Conservation (phyloP, 768 basidiomycete species). For the Galerina sulciceps region DNA sequence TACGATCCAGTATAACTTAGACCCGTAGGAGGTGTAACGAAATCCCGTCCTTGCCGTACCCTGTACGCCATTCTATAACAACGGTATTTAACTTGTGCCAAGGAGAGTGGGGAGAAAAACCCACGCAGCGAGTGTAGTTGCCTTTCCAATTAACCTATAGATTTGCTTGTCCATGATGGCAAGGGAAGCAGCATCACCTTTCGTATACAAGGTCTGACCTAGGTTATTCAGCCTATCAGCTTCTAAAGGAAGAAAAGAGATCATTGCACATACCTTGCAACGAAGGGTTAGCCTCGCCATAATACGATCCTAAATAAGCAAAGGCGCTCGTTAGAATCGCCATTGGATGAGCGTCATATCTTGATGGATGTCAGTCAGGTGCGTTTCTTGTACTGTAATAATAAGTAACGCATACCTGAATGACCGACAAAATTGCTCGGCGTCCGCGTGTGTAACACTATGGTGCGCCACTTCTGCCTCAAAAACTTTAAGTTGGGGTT, state of each 20-base stretch:
- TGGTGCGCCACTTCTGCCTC: slow-evolving; percentile 82
- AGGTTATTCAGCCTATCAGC: background rate
- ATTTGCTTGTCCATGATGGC: slow-evolving; percentile 92
- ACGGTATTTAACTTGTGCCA: slow-evolving; percentile 2
- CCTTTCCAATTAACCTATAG: slow-evolving; percentile 85
- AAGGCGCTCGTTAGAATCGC: slow-evolving; percentile 87
- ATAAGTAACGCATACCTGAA: slow-evolving; percentile 50
- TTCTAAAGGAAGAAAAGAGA: background rate
- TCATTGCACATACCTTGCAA: slow-evolving; percentile 58
- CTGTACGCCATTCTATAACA: slow-evolving; percentile 84
- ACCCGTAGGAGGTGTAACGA: slow-evolving; percentile 82
- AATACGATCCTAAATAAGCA: slow-evolving; percentile 87
- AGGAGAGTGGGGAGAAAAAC: slow-evolving; percentile 29
- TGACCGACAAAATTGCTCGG: slow-evolving; percentile 69
- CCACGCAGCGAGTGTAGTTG: slow-evolving; percentile 85
- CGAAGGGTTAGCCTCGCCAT: slow-evolving; percentile 87
- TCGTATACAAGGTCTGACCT: slow-evolving; percentile 83
- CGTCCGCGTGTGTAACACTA: slow-evolving; percentile 66
- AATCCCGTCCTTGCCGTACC: slow-evolving; percentile 86
- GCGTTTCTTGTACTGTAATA: background rate
- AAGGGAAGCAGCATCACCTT: slow-evolving; percentile 66
- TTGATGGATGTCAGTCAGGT: slow-evolving; percentile 24
- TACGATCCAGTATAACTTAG: slow-evolving; percentile 86
- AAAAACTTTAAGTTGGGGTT: slow-evolving; percentile 63
- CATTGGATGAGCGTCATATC: slow-evolving; percentile 94